A percentile compares a stretch with the other conserved stretches of the same genome.
Evolutionary conservation across 345 rosid species (phyloP).

Genomic region (Euphorbia tirucalli): DNA sequence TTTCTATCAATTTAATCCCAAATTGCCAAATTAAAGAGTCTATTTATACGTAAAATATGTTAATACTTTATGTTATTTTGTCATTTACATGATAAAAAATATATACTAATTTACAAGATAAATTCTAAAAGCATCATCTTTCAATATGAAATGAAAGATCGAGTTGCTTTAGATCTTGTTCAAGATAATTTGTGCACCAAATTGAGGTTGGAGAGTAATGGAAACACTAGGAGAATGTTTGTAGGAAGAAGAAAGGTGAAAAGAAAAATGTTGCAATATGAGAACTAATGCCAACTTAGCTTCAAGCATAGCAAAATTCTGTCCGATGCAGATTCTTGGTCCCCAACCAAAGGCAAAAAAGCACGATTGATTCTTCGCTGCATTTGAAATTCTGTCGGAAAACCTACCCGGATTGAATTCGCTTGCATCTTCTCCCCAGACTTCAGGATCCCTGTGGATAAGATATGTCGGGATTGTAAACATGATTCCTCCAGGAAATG

Average conservation of each 20-base stretch:
- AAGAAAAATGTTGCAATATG: constrained; percentile 7
- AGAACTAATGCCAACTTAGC: neutral
- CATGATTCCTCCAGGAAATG: neutral
- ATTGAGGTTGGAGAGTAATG: constrained; percentile 10
- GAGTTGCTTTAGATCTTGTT: neutral
- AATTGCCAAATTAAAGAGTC: too few relatives aligned
- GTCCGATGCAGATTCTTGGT: constrained; percentile 9
- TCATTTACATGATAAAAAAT: too few relatives aligned
- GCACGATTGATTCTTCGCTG: neutral
- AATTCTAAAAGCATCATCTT: neutral
- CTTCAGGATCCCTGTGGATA: constrained; percentile 1
- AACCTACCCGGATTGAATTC: constrained; percentile 14
- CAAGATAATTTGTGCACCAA: constrained; percentile 11
- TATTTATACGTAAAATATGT: too few relatives aligned
- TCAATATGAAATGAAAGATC: neutral
- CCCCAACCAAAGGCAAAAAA: constrained; percentile 8
- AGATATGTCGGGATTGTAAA: neutral
- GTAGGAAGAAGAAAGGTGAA: constrained; percentile 8
- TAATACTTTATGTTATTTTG: too few relatives aligned
- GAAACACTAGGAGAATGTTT: neutral
- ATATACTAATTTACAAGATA: too few relatives aligned
- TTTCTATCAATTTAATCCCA: too few relatives aligned
- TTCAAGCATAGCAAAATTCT: constrained; percentile 13
- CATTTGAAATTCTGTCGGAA: constrained; percentile 8
- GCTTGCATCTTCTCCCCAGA: constrained; percentile 9